Evolutionary conservation across 1,284 basidiomycete species (phyloP).

Genomic region (Pseudozyma thailandica): DNA sequence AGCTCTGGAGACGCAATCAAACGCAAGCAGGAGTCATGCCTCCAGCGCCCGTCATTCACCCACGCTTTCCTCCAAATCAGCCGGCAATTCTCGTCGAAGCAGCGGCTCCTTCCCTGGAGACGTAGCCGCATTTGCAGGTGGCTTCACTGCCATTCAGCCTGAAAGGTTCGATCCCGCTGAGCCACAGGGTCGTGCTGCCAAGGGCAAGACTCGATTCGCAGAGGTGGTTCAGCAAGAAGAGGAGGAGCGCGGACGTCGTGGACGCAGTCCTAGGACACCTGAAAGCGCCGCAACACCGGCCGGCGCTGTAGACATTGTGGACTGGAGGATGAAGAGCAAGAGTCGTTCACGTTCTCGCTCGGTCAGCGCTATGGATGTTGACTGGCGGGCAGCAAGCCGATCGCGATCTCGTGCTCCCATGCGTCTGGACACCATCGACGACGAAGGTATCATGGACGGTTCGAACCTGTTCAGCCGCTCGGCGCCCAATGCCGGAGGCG

Average conservation of each 20-base stretch:
- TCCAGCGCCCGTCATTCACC: constrained; percentile 45
- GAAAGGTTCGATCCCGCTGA: constrained; percentile 4
- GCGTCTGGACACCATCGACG: constrained; percentile 49
- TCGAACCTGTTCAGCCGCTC: constrained; percentile 49
- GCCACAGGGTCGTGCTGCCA: constrained; percentile 33
- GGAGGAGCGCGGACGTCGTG: constrained; percentile 56
- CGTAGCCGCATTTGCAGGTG: constrained; percentile 12
- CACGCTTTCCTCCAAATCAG: constrained; percentile 30
- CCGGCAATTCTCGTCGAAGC: constrained; percentile 35
- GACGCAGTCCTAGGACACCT: constrained; percentile 57
- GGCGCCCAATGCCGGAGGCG: constrained; percentile 33
- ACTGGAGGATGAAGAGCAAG: constrained; percentile 67
- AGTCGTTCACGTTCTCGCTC: constrained; percentile 69
- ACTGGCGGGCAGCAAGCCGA: constrained; percentile 91
- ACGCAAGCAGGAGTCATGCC: constrained; percentile 31
- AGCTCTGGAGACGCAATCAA: constrained; percentile 27
- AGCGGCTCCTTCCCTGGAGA: constrained; percentile 45
- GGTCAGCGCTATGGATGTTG: constrained; percentile 85
- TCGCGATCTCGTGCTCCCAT: constrained; percentile 86
- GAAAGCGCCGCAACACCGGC: constrained; percentile 47
- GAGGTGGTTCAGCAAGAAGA: constrained; percentile 66
- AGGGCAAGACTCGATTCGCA: constrained; percentile 71
- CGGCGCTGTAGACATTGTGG: constrained; percentile 58
- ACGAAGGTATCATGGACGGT: constrained; percentile 38
- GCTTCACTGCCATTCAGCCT: constrained; percentile 41